Percentiles rank a stretch among this genome's conserved stretches.
Conservation (phyloP, 768 basidiomycete species). For the Ramaria rubella region DNA sequence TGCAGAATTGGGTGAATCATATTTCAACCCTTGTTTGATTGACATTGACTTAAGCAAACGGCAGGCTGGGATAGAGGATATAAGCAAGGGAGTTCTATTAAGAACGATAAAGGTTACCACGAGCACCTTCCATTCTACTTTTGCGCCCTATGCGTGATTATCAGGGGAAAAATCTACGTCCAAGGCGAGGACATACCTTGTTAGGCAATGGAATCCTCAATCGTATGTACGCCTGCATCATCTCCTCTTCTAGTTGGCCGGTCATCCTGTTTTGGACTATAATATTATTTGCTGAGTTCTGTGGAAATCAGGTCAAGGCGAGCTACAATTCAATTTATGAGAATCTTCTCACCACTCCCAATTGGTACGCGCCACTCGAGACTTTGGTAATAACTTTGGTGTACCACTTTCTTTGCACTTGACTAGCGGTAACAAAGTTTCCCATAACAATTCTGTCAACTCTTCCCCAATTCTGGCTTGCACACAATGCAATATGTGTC, state of each 20-base stretch:
- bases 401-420: constrained; percentile 97
- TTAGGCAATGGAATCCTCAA: constrained; percentile 90
- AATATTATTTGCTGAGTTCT: constrained; percentile 98
- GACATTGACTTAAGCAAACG: constrained; percentile 83
- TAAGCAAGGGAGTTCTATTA: background rate
- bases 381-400: constrained; percentile 85
- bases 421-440: constrained; percentile 89
- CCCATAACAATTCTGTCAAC: constrained; percentile 88
- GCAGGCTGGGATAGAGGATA: constrained; percentile 42
- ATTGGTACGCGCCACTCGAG: constrained; percentile 76
- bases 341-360: constrained; percentile 68
- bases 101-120: constrained; percentile 42
- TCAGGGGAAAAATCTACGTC: constrained; percentile 1
- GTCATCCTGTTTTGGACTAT: constrained; percentile 92
- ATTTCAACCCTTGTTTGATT: constrained; percentile 91
- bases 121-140: constrained; percentile 80
- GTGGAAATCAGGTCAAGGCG: background rate
- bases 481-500: constrained; percentile 95
- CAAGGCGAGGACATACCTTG: constrained; percentile 42
- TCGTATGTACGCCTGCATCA: constrained; percentile 93
- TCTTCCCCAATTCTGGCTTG: constrained; percentile 85
- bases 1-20: constrained; percentile 79
- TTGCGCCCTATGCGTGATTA: constrained; percentile 51
- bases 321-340: background rate
- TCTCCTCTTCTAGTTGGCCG: constrained; percentile 93